Evolutionary conservation across 1,139 yeast genomes (phyloP).

Genomic region (Hyphopichia burtonii): DNA sequence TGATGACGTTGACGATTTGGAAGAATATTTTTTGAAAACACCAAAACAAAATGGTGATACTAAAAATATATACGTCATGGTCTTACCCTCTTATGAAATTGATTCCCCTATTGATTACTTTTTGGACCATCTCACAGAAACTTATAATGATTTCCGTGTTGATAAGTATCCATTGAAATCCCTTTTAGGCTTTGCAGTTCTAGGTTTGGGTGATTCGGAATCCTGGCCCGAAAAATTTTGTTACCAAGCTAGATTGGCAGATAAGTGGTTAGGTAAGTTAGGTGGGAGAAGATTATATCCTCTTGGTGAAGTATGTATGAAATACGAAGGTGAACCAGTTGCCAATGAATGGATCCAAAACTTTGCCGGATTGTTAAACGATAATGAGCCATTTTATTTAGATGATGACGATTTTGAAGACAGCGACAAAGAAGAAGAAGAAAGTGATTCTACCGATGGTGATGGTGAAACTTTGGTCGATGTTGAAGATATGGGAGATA

Average conservation of each 20-base stretch:
- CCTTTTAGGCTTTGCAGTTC: conserved; percentile 76
- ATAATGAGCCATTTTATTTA: conserved; percentile 62
- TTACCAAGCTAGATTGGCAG: conserved; percentile 78
- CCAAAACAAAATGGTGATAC: conserved; percentile 39
- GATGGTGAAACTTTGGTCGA: conserved; percentile 57
- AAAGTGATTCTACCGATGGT: conserved; percentile 47
- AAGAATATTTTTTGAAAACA: conserved; percentile 72
- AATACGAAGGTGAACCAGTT: conserved; percentile 60
- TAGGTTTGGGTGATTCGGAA: conserved; percentile 87
- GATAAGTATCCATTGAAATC: conserved; percentile 73
- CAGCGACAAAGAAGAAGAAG: conserved; percentile 44
- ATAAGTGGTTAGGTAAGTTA: conserved; percentile 72
- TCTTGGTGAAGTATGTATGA: conserved; percentile 81
- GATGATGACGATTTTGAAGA: conserved; percentile 35
- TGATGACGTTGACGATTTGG: conserved; percentile 83
- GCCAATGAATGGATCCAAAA: conserved; percentile 67
- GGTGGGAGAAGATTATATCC: conserved; percentile 88
- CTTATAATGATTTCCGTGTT: conserved; percentile 79
- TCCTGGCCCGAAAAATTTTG: conserved; percentile 80
- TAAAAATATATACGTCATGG: conserved; percentile 63
- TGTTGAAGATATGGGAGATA: conserved; percentile 81
- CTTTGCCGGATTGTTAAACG: conserved; percentile 58
- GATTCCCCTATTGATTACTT: conserved; percentile 92
- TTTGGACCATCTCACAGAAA: conserved; percentile 75
- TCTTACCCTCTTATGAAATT: conserved; percentile 87